phyloP scores from a whole-genome alignment of 805 yeast species.

The Lipomyces chichibuensis region DNA sequence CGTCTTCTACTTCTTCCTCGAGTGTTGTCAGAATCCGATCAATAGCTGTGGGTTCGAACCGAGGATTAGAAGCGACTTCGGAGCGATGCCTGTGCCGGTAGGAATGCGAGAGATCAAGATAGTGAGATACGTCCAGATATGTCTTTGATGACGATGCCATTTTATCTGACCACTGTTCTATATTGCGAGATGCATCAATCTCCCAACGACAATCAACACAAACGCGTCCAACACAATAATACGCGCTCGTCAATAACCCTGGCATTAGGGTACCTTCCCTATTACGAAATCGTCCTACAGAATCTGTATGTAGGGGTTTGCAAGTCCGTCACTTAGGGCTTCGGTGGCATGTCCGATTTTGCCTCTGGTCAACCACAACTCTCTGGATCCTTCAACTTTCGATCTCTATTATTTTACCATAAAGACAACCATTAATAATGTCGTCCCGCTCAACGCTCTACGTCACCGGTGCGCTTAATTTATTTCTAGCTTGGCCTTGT shows the following conservation, averaged over 20 bases:
- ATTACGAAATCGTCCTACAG: background rate
- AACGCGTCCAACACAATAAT: background rate
- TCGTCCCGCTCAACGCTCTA: conserved; percentile 38
- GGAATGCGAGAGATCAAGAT: conserved; percentile 12
- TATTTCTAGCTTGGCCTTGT: background rate
- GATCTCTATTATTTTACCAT: background rate
- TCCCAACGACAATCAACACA: too few relatives aligned
- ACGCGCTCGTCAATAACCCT: background rate
- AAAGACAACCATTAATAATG: conserved; percentile 7
- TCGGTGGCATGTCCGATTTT: background rate
- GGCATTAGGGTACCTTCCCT: background rate
- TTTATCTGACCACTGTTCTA: too few relatives aligned
- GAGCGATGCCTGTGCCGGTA: conserved; percentile 6
- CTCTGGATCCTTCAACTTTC: background rate
- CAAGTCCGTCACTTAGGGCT: background rate
- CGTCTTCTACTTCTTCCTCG: background rate
- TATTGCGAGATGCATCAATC: too few relatives aligned
- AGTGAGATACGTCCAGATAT: conserved; percentile 10
- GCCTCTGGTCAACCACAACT: background rate
- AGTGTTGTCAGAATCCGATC: conserved; percentile 5
- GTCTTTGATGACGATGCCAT: background rate
- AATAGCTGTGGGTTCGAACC: background rate
- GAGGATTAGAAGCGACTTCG: background rate
- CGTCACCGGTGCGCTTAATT: conserved; percentile 33
- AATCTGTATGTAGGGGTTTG: background rate